Conservation (phyloP, 139 green algal species). For the Zygnema cylindricum region DNA sequence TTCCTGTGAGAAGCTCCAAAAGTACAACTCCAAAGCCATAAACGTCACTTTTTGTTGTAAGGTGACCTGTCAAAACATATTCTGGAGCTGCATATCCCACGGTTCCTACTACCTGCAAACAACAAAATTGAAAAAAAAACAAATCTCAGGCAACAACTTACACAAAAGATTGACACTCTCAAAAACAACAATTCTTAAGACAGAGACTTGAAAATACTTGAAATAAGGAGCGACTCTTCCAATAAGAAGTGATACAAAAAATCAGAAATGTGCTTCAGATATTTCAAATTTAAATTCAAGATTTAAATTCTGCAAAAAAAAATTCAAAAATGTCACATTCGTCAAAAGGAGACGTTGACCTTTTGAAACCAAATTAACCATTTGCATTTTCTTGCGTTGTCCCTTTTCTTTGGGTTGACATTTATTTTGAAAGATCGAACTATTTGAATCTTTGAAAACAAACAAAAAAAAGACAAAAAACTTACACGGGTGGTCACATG, state of each 20-base stretch:
- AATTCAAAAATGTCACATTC: too few relatives aligned
- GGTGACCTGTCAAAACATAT: slow-evolving; percentile 37
- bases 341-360: neutral
- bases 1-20: slow-evolving; percentile 39
- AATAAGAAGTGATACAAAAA: neutral
- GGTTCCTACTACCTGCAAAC: slow-evolving; percentile 24
- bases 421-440: neutral
- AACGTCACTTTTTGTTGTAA: slow-evolving; percentile 41
- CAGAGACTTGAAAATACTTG: neutral
- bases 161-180: neutral
- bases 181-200: neutral
- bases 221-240: too few relatives aligned
- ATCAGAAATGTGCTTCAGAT: neutral
- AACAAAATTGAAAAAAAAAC: neutral
- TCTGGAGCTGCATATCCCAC: slow-evolving; percentile 46
- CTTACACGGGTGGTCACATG: slow-evolving; percentile 57
- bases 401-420: neutral
- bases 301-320: too few relatives aligned
- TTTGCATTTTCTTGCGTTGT: neutral
- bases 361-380: neutral
- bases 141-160: neutral
- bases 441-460: too few relatives aligned
- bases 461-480: neutral
- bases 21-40: slow-evolving; percentile 37
- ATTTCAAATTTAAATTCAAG: neutral